Conservation (phyloP, 345 rosid genomes). For the Jatropha curcas region DNA sequence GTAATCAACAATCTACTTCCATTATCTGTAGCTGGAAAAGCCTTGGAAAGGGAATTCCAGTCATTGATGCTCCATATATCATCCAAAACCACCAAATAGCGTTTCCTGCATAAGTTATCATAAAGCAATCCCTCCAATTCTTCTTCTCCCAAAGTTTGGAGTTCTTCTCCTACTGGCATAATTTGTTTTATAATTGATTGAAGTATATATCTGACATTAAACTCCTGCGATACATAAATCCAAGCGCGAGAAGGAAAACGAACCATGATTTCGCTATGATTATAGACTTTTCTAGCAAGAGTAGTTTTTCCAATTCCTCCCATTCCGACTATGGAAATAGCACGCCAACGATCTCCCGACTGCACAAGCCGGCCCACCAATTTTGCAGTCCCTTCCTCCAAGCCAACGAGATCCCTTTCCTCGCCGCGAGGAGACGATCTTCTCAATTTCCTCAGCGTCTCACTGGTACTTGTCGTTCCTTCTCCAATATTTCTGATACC, state of each 20-base stretch:
- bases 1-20: slow-evolving; percentile 33
- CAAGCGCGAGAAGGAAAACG: slow-evolving; percentile 28
- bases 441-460: slow-evolving; percentile 21
- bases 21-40: slow-evolving; percentile 20
- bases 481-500: slow-evolving; percentile 24
- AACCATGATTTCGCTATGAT: slow-evolving; percentile 16
- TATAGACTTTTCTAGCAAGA: slow-evolving; percentile 30
- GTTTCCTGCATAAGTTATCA: slow-evolving; percentile 13
- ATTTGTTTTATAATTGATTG: slow-evolving; percentile 24
- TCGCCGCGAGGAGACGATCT: slow-evolving; percentile 28
- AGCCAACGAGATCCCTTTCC: slow-evolving; percentile 29
- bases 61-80: slow-evolving; percentile 27
- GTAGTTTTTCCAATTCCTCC: background rate
- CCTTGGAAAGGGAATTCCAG: slow-evolving; percentile 26
- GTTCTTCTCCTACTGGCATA: slow-evolving; percentile 2
- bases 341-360: slow-evolving; percentile 23
- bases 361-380: slow-evolving; percentile 20
- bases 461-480: slow-evolving; percentile 11
- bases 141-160: background rate
- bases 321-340: slow-evolving; percentile 32
- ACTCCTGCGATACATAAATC: slow-evolving; percentile 29
- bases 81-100: slow-evolving; percentile 32
- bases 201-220: slow-evolving; percentile 14
- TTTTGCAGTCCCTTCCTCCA: slow-evolving; percentile 21
- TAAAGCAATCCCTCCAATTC: slow-evolving; percentile 8